Percentiles rank a stretch among this genome's conserved stretches.
Evolutionary conservation across 1,284 basidiomycete species (phyloP).

Genomic region (Ganoderma meredithae): DNA sequence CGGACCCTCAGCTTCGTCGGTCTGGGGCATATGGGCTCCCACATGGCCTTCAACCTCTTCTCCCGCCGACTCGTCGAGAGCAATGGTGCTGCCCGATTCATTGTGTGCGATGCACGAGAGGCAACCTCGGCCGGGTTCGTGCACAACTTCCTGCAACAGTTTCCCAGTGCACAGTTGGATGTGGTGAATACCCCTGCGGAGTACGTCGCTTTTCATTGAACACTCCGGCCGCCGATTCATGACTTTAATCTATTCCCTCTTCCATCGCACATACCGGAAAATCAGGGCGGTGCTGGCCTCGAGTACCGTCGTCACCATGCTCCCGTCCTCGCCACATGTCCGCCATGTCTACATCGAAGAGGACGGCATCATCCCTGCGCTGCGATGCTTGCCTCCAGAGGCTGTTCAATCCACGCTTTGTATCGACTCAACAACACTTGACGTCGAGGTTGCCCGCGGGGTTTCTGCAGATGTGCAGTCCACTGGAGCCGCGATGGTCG

Average conservation of each 20-base stretch:
- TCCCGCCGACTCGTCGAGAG: constrained; percentile 64
- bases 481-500: constrained; percentile 81
- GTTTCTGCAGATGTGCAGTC: constrained; percentile 63
- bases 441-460: constrained; percentile 75
- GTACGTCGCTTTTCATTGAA: constrained; percentile 51
- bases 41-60: constrained; percentile 87
- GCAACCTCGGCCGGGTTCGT: constrained; percentile 65
- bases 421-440: constrained; percentile 90
- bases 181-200: constrained; percentile 71
- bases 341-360: constrained; percentile 68
- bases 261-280: constrained; percentile 16
- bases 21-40: constrained; percentile 82
- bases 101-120: constrained; percentile 81
- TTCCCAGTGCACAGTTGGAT: constrained; percentile 63
- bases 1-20: constrained; percentile 80
- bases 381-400: constrained; percentile 52
- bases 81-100: constrained; percentile 57
- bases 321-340: constrained; percentile 88
- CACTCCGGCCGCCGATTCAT: background rate
- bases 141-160: constrained; percentile 58
- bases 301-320: constrained; percentile 82
- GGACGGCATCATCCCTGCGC: constrained; percentile 65
- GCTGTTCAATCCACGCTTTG: constrained; percentile 63
- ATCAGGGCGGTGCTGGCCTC: constrained; percentile 68
- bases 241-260: constrained; percentile 1